These are phyloP conservation scores for Tympanopsis confertula DNA, from an alignment of 2,329 filamentous ascomycete species.

Conservation along the genomic window DNA sequence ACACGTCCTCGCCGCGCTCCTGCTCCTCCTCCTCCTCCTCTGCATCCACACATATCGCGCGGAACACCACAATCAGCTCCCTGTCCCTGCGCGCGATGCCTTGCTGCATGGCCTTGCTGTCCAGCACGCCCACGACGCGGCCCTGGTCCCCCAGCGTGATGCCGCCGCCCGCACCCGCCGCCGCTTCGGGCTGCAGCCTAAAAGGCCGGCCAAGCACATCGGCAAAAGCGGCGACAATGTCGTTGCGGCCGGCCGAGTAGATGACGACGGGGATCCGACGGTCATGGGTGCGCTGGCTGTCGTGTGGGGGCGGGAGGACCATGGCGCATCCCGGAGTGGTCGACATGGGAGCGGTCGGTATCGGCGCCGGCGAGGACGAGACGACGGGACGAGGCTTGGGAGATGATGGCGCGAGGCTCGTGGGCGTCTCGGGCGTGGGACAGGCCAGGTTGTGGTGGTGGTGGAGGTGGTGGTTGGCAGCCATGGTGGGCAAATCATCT, in stretches of 20 bases:
- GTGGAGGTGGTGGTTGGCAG: no score
- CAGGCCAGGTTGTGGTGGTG: no score
- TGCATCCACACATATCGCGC: slow-evolving; percentile 64
- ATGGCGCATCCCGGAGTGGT: no score
- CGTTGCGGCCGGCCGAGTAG: slow-evolving; percentile 60
- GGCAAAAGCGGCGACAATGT: slow-evolving; percentile 64
- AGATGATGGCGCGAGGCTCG: no score
- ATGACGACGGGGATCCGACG: slow-evolving; percentile 53
- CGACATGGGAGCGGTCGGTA: no score
- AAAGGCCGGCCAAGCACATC: slow-evolving; percentile 69
- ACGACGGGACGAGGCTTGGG: no score
- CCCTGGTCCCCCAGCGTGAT: slow-evolving; percentile 43
- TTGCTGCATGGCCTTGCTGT: slow-evolving; percentile 39
- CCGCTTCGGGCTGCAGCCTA: slow-evolving; percentile 44
- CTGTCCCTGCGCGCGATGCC: slow-evolving; percentile 47
- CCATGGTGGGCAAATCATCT: no score
- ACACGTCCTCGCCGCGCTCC: slow-evolving; percentile 47
- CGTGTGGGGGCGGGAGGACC: no score
- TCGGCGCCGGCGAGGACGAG: no score
- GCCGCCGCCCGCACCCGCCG: no score
- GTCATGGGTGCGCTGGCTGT: no score
- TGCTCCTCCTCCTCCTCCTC: slow-evolving; percentile 65
- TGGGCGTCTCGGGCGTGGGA: no score
- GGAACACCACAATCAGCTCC: slow-evolving; percentile 54
- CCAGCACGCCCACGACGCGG: slow-evolving; percentile 56